These are phyloP conservation scores for Articulospora tetracladia DNA, from an alignment of 495 filamentous ascomycete species.

Conservation along the genomic window DNA sequence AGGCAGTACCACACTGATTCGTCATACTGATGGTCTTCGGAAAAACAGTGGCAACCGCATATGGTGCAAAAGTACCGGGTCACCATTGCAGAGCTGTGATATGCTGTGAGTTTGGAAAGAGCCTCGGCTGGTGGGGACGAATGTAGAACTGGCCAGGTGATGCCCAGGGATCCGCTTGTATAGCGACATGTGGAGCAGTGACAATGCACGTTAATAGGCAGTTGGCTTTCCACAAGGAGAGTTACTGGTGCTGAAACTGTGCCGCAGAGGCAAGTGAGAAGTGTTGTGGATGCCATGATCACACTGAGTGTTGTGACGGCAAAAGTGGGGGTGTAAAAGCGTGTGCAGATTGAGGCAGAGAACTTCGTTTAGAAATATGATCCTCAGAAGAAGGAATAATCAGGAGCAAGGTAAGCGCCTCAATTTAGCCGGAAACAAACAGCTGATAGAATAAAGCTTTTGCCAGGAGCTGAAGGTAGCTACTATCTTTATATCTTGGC, in stretches of 20 bases:
- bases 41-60: conserved; percentile 5
- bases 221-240: not conserved
- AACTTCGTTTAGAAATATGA: too few relatives aligned
- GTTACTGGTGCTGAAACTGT: conserved; percentile 2
- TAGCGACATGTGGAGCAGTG: conserved; percentile 8
- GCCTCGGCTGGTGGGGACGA: conserved; percentile 1
- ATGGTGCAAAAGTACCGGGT: conserved; percentile 7
- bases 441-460: too few relatives aligned
- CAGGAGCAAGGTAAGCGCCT: too few relatives aligned
- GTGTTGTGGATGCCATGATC: conserved; percentile 3
- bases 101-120: conserved; percentile 1
- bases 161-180: conserved; percentile 2
- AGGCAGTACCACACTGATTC: not conserved
- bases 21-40: not conserved
- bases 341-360: too few relatives aligned
- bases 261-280: conserved; percentile 8
- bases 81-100: not conserved
- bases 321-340: too few relatives aligned
- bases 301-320: too few relatives aligned
- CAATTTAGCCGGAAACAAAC: too few relatives aligned
- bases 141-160: not conserved
- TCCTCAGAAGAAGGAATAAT: too few relatives aligned
- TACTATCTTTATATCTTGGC: too few relatives aligned
- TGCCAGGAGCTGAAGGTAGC: too few relatives aligned
- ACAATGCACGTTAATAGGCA: not conserved